phyloP scores from a whole-genome alignment of 345 rosid genomes.

The Eucalyptus erythrocorys region DNA sequence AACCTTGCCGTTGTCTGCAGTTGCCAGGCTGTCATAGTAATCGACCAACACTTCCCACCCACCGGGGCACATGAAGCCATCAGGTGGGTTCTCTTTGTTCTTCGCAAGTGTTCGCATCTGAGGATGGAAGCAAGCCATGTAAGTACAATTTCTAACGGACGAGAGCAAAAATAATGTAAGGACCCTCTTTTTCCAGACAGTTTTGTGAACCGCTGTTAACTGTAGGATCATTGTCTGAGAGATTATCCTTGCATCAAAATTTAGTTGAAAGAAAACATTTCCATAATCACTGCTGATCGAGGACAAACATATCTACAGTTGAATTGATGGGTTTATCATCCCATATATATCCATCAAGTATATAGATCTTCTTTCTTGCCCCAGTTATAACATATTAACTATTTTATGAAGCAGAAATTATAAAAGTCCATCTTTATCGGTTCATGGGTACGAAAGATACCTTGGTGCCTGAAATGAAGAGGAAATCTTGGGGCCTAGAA shows the following conservation, averaged over 20 bases:
- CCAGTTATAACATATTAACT: not conserved
- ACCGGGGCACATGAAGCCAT: slow-evolving; percentile 96
- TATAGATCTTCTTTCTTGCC: not conserved
- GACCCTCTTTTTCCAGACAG: not conserved
- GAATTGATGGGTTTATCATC: not conserved
- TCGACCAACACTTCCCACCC: slow-evolving; percentile 95
- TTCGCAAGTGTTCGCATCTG: slow-evolving; percentile 93
- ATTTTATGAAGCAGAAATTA: not conserved
- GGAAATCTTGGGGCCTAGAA: slow-evolving; percentile 75
- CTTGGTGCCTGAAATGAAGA: slow-evolving; percentile 96
- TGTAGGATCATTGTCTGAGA: not conserved
- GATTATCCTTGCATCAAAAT: not conserved
- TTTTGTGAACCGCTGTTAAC: not conserved
- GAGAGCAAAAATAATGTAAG: not conserved
- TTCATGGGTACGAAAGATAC: slow-evolving; percentile 9
- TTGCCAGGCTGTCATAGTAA: slow-evolving; percentile 64
- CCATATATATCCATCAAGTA: not conserved
- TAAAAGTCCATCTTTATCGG: not conserved
- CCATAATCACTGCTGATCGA: not conserved
- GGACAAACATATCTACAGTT: not conserved
- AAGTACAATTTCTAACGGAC: not conserved
- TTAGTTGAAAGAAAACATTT: not conserved
- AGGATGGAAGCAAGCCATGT: not conserved
- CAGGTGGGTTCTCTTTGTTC: slow-evolving; percentile 90
- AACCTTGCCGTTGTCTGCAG: slow-evolving; percentile 34